Evolutionary conservation across 148 eudicot species (phyloP), one percentile per base, ranked within the genome.

Genomic region (Chenopodium formosanum): DNA sequence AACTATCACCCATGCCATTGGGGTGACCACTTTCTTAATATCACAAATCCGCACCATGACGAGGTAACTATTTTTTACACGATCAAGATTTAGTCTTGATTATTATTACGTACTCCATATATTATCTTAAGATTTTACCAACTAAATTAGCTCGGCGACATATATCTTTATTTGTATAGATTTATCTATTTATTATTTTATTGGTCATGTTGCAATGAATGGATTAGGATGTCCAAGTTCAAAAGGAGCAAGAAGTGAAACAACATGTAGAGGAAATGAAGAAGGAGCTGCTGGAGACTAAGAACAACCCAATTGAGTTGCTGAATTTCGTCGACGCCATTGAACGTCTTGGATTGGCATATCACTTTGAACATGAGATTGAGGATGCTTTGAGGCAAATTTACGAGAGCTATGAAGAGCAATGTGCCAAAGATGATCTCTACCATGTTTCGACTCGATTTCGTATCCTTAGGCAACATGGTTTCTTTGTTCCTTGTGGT

Each of bases 281-380:
- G 31, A 80, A 77, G 75, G 62, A 82, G 70, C 83, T 89, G 9
- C 16, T 34, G 11, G 77, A 60, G 2, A 67, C 65, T 34, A 25
- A 75, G 11, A 46, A 29, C 9, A 78, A 79, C 6, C 82, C 83
- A 17, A 0, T 46, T 3, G 82, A 84, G 31, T 82, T 81, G 31
- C 46, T 91, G 10, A 74, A 69, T 9, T 76, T 90, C 13, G 81
- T 91, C 22, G 89, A 91, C 72, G 76, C 82, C 1, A 74, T 89
- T 64, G 86, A 87, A 79, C 86, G 90, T 25, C 89, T 91, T 14
- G 94, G 92, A 20, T 76, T 89, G 47, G 82, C 82, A 4, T 89
- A 91, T 83, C 90, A 91, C 52, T 89, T 91, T 19, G 87, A 88
- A 53, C 23, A 76, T 3, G 88, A 86, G 64, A 89, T 91, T 1